phyloP scores from a whole-genome alignment of 2,329 filamentous ascomycete species.

The Dothistroma septosporum region DNA sequence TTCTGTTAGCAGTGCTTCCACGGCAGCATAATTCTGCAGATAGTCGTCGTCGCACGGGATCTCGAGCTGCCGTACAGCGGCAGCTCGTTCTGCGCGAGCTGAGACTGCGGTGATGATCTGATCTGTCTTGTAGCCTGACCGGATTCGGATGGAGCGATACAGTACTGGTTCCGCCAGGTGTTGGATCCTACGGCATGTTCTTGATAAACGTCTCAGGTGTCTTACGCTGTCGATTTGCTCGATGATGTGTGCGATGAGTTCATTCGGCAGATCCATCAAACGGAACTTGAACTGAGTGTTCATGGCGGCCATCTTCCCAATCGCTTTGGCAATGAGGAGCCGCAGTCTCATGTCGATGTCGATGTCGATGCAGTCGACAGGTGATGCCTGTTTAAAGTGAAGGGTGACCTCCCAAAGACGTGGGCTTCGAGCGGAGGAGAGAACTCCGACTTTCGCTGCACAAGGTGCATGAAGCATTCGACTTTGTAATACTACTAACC shows the following conservation, averaged over 20 bases:
- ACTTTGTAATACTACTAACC: not conserved
- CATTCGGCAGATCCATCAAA: conserved; percentile 23
- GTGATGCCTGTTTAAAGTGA: not conserved
- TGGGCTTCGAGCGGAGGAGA: not conserved
- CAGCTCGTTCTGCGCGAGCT: conserved; percentile 10
- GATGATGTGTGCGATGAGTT: conserved; percentile 22
- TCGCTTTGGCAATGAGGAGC: conserved; percentile 7
- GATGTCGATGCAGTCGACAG: not conserved
- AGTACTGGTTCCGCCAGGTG: conserved; percentile 20
- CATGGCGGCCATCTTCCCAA: conserved; percentile 14
- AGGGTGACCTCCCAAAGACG: not conserved
- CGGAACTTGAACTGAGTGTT: conserved; percentile 18
- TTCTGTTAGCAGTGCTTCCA: conserved; percentile 8
- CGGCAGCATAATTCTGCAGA: conserved; percentile 11
- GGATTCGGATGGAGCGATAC: conserved; percentile 18
- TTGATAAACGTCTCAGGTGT: conserved; percentile 14
- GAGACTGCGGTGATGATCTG: conserved; percentile 4
- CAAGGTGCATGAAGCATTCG: not conserved
- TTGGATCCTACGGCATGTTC: conserved; percentile 19
- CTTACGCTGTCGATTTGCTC: conserved; percentile 19
- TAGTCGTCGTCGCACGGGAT: conserved; percentile 12
- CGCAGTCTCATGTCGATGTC: conserved; percentile 11
- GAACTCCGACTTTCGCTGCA: not conserved
- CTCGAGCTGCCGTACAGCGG: conserved; percentile 15
- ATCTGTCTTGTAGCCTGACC: conserved; percentile 6